Evolutionary conservation across 164 flowering plant genomes (phyloP), one percentile per base, ranked within the genome.

Genomic region (Kingdonia uniflora): DNA sequence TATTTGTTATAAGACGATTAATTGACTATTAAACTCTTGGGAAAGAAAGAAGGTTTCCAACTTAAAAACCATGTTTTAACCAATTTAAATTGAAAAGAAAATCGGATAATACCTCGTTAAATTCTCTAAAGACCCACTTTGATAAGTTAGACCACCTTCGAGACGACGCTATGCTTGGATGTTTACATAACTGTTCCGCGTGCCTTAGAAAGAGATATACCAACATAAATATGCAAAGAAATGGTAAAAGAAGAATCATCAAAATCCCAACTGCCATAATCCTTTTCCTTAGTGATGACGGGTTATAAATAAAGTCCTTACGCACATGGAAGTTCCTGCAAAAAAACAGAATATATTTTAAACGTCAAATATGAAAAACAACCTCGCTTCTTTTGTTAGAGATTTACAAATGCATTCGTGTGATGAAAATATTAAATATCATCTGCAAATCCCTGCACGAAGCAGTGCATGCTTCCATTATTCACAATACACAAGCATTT

Each of bases 101-200:
- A 8, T 3, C 8, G 33, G 39, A 29, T 13, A 40, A 11, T 82
- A 89, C 99, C 99, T 94, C 99, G 60, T 94, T 94, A 64, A 74
- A 89, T 76, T 94, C 97, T 66, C 99, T 75, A 68, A 89, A 83
- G 15, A 89, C 83, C 97, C 99, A 94, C 63, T 70, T 89, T 47
- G 99, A 83, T 68, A 94, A 76, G 70, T 85, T 94, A 42, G 99
- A 94, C 99, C 99, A 94, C 63, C 90, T 76, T 61, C 88, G 76
- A 47, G 96, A 83, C 50, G 92, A 89, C 58, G 92, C 97, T 1
- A 84, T 83, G 63, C 90, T 89, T 52, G 97, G 99, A 70, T 94
- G 92, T 58, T 94, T 87, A 64, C 87, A 94, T 52, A 94, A 85
- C 51, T 87, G 88, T 59, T 89, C 97, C 41, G 97, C 99, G 68